Evolutionary conservation across 495 filamentous ascomycete genomes (phyloP), one percentile per base, ranked within the genome.

Genomic region (Astrocystis sublimbata): DNA sequence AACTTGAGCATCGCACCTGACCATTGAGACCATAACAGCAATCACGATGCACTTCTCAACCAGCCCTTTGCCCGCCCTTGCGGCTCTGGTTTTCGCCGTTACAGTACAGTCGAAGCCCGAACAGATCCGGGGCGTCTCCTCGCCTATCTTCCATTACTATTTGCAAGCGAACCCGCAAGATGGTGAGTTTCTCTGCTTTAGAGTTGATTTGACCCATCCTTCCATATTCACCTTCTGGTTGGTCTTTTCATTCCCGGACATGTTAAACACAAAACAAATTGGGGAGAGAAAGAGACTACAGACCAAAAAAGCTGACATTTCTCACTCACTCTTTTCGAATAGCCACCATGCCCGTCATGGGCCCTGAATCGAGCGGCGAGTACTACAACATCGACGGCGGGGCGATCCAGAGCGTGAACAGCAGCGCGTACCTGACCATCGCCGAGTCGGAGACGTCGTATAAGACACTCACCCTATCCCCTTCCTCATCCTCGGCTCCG

Each of bases 341-440:
- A 76, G 67, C 70, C 6, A 70, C 70, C 12, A 72, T 77, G 26
- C 77, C 79, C 0, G 78, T 79, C 0, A 75, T 82, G 65, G 80
- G 80, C 28, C 79, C 79, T 12, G 79, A 79, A 63, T 60, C 70
- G 33, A 74, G 66, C 42, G 67, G 67, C 54, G 76, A 79, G 62
- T 74, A 73, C 55, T 83, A 79, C 69, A 72, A 70, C 64, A 82
- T 81, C 68, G 77, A 70, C 17, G 61, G 69, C 33, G 56, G 56
- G 19, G 77, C 77, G n/a, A 81, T 83, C 64, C 75, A 77, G 69
- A 76, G 73, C 66, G 73, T 71, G 49, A 78, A 79, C 40, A 78
- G 76, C 13, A 75, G 70, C 40, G 24, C 66, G 38, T 83, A 72
- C 64, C 71, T 84, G 21, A 81, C 82, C 65, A 77, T 82, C 61